Evolutionary conservation across 768 basidiomycete genomes (phyloP).

Genomic region (Clitopilus passeckerianus): DNA sequence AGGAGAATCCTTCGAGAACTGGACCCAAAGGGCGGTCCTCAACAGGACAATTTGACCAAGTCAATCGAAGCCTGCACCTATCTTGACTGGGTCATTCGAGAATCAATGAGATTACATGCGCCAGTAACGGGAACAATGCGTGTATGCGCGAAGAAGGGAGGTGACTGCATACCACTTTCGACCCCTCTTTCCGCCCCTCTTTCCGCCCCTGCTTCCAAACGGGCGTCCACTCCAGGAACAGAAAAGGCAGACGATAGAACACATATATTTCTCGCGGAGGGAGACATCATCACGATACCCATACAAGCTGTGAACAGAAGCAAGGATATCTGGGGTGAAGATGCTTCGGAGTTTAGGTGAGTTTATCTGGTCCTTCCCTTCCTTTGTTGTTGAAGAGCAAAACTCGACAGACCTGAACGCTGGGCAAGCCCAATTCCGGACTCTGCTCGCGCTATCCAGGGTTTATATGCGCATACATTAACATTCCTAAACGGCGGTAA

Average conservation of each 20-base stretch:
- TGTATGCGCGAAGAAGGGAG: slow-evolving; percentile 37
- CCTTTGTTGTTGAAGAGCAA: slow-evolving; percentile 13
- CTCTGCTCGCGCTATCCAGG: slow-evolving; percentile 35
- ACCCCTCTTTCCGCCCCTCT: neutral
- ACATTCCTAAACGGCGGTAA: slow-evolving; percentile 57
- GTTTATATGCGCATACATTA: slow-evolving; percentile 47
- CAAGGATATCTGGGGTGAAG: slow-evolving; percentile 54
- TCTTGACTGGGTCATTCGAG: slow-evolving; percentile 59
- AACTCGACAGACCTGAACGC: slow-evolving; percentile 41
- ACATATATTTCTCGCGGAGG: slow-evolving; percentile 34
- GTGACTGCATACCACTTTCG: slow-evolving; percentile 50
- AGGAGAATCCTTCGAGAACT: slow-evolving; percentile 36
- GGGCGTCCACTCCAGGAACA: neutral
- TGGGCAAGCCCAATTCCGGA: slow-evolving; percentile 36
- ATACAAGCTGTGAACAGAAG: slow-evolving; percentile 57
- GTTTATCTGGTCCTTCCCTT: slow-evolving; percentile 14
- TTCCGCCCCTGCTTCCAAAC: neutral
- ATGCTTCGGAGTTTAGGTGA: slow-evolving; percentile 58
- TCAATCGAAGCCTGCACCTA: slow-evolving; percentile 39
- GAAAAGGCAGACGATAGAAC: slow-evolving; percentile 19
- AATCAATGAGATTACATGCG: slow-evolving; percentile 49
- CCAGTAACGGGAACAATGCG: slow-evolving; percentile 61
- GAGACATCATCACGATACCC: slow-evolving; percentile 56
- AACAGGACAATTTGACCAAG: slow-evolving; percentile 15
- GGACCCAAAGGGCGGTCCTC: slow-evolving; percentile 6